phyloP scores from a whole-genome alignment of 2,329 filamentous ascomycete species.

The Trichoderma breve region DNA sequence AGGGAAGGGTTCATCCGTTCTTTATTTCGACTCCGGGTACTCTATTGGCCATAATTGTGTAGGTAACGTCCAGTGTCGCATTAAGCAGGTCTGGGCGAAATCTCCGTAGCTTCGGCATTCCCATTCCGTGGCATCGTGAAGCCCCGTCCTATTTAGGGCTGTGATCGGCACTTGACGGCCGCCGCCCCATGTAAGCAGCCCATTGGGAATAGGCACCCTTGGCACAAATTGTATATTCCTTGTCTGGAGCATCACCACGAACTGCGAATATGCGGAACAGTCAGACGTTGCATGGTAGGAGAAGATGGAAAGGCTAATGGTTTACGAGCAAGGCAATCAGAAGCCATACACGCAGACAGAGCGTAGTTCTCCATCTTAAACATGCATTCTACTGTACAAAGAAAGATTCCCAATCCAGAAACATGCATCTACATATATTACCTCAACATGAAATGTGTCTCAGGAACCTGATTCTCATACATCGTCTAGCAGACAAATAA shows the following conservation, averaged over 20 bases:
- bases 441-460: neutral
- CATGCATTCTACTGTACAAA: neutral
- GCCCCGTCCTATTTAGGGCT: neutral
- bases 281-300: neutral
- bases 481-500: neutral
- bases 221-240: neutral
- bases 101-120: slow-evolving; percentile 1
- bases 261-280: neutral
- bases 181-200: neutral
- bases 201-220: neutral
- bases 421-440: neutral
- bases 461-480: neutral
- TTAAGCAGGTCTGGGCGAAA: neutral
- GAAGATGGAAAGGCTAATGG: neutral
- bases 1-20: neutral
- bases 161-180: neutral
- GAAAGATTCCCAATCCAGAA: neutral
- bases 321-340: neutral
- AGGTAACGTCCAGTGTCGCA: neutral
- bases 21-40: neutral
- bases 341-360: too few species aligned
- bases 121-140: neutral
- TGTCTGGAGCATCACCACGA: neutral
- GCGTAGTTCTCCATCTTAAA: neutral
- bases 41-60: neutral